Evolutionary conservation across 225 moss, liverwort and hornwort species (phyloP).

Genomic region (Sphagnum contortum): DNA sequence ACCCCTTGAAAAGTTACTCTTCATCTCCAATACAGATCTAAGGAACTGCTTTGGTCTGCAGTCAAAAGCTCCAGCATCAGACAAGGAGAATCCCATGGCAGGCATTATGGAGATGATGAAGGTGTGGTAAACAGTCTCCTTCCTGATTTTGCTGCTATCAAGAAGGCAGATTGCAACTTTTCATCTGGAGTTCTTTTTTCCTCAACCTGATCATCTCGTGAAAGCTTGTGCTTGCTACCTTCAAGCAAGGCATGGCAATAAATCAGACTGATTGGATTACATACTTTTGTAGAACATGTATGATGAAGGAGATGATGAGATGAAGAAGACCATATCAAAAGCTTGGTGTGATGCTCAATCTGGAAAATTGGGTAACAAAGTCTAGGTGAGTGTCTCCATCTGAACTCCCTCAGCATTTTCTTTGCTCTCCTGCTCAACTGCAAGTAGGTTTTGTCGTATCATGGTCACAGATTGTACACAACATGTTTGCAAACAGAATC

Average conservation of each 20-base stretch:
- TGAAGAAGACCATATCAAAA: constrained; percentile 68
- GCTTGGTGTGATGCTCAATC: constrained; percentile 46
- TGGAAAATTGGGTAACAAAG: no score
- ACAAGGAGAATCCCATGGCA: constrained; percentile 57
- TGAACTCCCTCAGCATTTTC: no score
- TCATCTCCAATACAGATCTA: no score
- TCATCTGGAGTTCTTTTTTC: not conserved
- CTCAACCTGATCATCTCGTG: not conserved
- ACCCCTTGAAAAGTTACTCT: no score
- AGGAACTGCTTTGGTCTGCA: constrained; percentile 4
- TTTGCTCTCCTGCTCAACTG: no score
- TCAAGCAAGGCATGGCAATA: not conserved
- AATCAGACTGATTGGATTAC: not conserved
- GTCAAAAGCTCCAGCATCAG: constrained; percentile 31
- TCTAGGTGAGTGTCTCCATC: no score
- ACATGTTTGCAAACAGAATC: no score
- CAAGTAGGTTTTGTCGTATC: no score
- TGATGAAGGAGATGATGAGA: constrained; percentile 54
- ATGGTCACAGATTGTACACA: no score
- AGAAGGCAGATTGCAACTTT: not conserved
- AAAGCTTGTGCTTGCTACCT: not conserved
- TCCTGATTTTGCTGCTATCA: not conserved
- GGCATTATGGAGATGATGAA: constrained; percentile 60
- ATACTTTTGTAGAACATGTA: constrained; percentile 47
- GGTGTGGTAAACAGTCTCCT: constrained; percentile 10